Percentiles rank a stretch among this genome's conserved stretches.
These are phyloP conservation scores for Cyclostephanos invisitatus DNA, from an alignment of 108 stramenopile species.

Conservation along the genomic window DNA sequence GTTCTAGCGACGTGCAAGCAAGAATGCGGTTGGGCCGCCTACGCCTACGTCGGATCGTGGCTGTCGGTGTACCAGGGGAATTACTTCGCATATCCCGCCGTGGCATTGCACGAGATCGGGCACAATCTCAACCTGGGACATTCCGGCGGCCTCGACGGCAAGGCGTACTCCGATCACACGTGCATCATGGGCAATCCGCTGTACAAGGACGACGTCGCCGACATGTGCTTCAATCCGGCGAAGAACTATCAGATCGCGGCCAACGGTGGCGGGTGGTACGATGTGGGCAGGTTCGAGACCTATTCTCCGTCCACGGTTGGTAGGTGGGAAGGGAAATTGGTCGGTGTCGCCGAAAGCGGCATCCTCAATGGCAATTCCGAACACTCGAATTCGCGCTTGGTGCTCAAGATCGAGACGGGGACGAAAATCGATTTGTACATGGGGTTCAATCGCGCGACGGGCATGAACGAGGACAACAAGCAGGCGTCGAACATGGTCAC, in stretches of 20 bases:
- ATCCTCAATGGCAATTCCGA: not conserved
- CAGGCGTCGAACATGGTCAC: slow-evolving; percentile 22
- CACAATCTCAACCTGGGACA: slow-evolving; percentile 16
- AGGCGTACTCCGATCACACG: slow-evolving; percentile 19
- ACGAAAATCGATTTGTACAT: slow-evolving; percentile 21
- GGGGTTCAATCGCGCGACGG: slow-evolving; percentile 37
- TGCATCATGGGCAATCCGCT: slow-evolving; percentile 25
- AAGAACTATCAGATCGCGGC: slow-evolving; percentile 14
- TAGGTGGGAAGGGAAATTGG: not conserved
- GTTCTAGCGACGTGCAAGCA: slow-evolving; percentile 8
- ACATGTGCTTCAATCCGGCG: slow-evolving; percentile 27
- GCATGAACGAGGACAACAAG: slow-evolving; percentile 28
- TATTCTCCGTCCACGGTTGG: not conserved
- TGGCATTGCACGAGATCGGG: slow-evolving; percentile 42
- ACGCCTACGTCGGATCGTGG: slow-evolving; percentile 50
- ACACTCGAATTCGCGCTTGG: slow-evolving; percentile 7
- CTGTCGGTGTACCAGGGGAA: slow-evolving; percentile 19
- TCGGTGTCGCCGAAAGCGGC: slow-evolving; percentile 35
- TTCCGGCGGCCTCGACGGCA: slow-evolving; percentile 14
- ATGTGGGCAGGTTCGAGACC: not conserved
- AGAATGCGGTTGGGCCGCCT: slow-evolving; percentile 28
- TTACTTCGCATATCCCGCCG: slow-evolving; percentile 31
- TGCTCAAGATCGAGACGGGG: slow-evolving; percentile 27
- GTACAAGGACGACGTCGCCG: slow-evolving; percentile 14
- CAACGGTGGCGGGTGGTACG: slow-evolving; percentile 10